Evolutionary conservation across 495 filamentous ascomycete genomes (phyloP), one percentile per base, ranked within the genome.

Genomic region (Lentithecium fluviatile): DNA sequence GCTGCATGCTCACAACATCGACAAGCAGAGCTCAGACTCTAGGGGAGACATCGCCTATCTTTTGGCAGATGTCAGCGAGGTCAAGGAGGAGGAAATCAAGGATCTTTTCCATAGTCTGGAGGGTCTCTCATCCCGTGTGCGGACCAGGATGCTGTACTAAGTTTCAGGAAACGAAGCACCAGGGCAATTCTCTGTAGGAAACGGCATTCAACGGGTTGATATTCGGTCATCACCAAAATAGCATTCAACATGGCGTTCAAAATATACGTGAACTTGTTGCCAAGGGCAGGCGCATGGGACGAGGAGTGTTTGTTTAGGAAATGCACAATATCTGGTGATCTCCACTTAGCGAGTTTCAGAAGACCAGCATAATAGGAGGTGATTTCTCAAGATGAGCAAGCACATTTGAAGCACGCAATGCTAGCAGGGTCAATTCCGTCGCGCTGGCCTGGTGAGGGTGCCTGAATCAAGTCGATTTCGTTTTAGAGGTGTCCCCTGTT

Each of bases 1-100:
- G 56, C 83, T 97, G 59, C 89, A 85, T 15, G 85, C 94, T 56
- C 92, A 99, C 76, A 99, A 99, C 70, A 91, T 99, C 60, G 94
- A 96, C 71, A 97, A 96, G 78, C 95, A 99, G 73, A 97, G 91
- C 77, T 92, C 90, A 29, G 95, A 97, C 72, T 94, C 86, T 76
- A 85, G 88, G 78, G 94, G 91, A 65, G 93, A 97, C 86, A 82
- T 91, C 59, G 95, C 95, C 21, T 99, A 97, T 71, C 78, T 97
- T 59, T 96, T 99, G 94, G 94, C 95, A 20, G 95, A 99, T 77
- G 88, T 99, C 62, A 95, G 88, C 76, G 79, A 88, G 54, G 90
- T 96, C 66, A 85, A 88, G 68, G 75, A 80, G 12, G 78, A 78
- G 21, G 88, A 94, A 60, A 93, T 97, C 73, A 91, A 90, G 76